Evolutionary conservation across 495 filamentous ascomycete genomes (phyloP), one percentile per base, ranked within the genome.

Genomic region (Lindgomyces ingoldianus): DNA sequence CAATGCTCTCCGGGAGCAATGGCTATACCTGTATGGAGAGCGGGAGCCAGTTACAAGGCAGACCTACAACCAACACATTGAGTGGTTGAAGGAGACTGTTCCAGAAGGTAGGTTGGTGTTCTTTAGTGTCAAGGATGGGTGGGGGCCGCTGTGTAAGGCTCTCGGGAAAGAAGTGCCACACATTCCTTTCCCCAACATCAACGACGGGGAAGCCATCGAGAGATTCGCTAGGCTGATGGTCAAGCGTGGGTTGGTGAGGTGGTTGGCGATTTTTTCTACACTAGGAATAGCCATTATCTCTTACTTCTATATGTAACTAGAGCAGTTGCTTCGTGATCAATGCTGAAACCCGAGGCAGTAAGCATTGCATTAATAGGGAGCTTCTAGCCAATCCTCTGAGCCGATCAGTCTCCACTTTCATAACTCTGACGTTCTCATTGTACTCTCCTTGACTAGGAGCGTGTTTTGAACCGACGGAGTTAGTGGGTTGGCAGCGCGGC

Each of bases 91-190:
- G 52, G n/a, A 24, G 22, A 41, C 57, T 3, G 65, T 68, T 3
- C 68, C 68, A 4, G n/a, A 39, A n/a, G 65, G 68, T 11, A 16
- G 27, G 2, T 39, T 68, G 22, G 39, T 70, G 2, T 68, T 70
- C 36, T 70, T 53, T 41, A 18, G 48, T 22, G 54, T 68, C 11
- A 54, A 53, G 41, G 64, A 70, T 11, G 68, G 68, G 6, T 70
- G 68, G 68, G 68, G 50, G 24, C 68, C 64, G 26, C 57, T 70
- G 45, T 70, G 68, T 36, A 47, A 68, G 27, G 69, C 55, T 33
- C 29, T 70, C 1, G 60, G 55, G 3, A 64, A 56, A 22, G 4
- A 30, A n/a, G 49, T 64, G 2, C 68, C 68, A 2, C 57, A 56
- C 26, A 46, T 58, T 14, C 49, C 56, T 14, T 70, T 67, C 45